Evolutionary conservation across 768 basidiomycete genomes (phyloP).

Genomic region (Leccinellum rugosiceps): DNA sequence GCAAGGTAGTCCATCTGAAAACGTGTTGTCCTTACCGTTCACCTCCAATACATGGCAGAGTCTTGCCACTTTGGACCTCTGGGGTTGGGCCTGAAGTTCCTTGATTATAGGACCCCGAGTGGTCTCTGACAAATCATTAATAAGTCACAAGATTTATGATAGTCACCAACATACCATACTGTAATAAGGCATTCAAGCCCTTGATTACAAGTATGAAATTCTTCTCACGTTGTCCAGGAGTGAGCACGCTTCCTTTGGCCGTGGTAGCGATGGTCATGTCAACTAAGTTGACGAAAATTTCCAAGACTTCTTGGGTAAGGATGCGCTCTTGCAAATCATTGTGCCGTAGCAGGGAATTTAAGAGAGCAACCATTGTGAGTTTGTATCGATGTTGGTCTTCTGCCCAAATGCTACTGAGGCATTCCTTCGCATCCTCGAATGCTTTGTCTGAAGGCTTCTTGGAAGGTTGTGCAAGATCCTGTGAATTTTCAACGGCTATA

Average conservation of each 20-base stretch:
- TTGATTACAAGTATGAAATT: constrained; percentile 22
- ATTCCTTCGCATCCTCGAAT: constrained; percentile 14
- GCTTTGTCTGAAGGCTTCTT: neutral
- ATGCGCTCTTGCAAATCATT: constrained; percentile 9
- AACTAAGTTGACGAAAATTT: constrained; percentile 11
- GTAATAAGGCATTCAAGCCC: constrained; percentile 12
- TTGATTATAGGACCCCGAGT: constrained; percentile 1
- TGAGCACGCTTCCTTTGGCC: no score
- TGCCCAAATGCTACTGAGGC: constrained; percentile 8
- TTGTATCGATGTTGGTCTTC: constrained; percentile 12
- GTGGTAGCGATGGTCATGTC: constrained; percentile 5
- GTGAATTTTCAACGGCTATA: neutral
- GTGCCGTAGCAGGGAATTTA: constrained; percentile 20
- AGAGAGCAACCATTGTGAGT: constrained; percentile 19
- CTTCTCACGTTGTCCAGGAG: no score
- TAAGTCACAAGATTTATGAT: neutral
- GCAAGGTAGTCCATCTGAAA: neutral
- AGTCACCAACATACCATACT: constrained; percentile 10
- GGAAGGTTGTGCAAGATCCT: neutral
- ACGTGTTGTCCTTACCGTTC: constrained; percentile 1
- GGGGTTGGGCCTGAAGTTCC: no score
- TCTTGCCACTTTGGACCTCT: neutral
- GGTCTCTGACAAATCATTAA: constrained; percentile 3
- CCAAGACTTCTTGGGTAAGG: constrained; percentile 10
- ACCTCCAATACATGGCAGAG: constrained; percentile 14